These are phyloP conservation scores for sunflower (Helianthus annuus) DNA, from an alignment of 129 eudicot species.

Conservation along the genomic window DNA sequence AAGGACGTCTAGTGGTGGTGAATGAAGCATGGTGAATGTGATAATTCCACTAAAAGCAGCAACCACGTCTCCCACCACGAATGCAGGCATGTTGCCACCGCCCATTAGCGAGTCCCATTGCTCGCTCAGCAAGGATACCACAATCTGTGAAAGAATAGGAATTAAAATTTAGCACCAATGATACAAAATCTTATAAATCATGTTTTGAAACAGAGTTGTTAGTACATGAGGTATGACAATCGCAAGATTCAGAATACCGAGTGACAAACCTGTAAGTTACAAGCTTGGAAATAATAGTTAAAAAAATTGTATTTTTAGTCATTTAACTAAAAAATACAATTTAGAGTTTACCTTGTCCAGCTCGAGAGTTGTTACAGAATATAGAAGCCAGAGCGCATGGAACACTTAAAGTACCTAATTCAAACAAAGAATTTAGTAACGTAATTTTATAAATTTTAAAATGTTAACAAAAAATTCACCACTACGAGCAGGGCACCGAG, in stretches of 20 bases:
- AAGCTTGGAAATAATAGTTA: no score
- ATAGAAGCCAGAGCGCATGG: constrained; percentile 78
- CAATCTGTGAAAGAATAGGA: constrained; percentile 40
- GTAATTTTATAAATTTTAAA: no score
- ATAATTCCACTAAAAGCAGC: constrained; percentile 54
- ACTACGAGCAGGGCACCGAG: constrained; percentile 71
- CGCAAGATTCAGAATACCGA: constrained; percentile 72
- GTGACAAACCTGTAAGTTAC: constrained; percentile 34
- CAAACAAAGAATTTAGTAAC: not conserved
- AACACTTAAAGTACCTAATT: constrained; percentile 62
- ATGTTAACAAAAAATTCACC: not conserved
- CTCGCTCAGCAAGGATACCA: constrained; percentile 59
- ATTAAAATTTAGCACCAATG: no score
- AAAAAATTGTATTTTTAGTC: not conserved
- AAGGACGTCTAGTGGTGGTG: constrained; percentile 40
- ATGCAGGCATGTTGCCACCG: constrained; percentile 72
- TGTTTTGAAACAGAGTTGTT: not conserved
- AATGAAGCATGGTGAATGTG: constrained; percentile 47
- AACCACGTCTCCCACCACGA: constrained; percentile 53
- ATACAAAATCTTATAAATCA: no score
- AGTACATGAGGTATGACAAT: constrained; percentile 65
- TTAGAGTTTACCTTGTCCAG: constrained; percentile 54
- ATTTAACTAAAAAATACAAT: no score
- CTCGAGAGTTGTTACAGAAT: constrained; percentile 26
- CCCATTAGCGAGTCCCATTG: constrained; percentile 67